Evolutionary conservation across 306 rosid species (phyloP), one percentile per base, ranked within the genome.

Genomic region (Ammopiptanthus mongolicus): DNA sequence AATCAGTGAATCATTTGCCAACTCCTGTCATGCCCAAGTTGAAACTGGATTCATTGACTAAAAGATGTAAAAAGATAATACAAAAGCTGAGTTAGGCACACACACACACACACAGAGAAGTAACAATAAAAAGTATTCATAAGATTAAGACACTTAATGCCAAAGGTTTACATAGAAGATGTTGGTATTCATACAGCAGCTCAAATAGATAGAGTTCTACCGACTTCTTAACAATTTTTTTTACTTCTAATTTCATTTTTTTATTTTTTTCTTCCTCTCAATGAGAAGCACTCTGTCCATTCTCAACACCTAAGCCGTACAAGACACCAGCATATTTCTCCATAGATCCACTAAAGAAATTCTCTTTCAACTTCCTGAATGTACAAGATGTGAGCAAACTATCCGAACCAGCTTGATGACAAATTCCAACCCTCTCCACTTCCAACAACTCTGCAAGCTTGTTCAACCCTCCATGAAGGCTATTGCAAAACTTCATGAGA

Each of bases 361-460:
- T 82, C 57, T 82, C 87, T 62, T 83, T 86, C 83, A 86, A 74
- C 52, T 83, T 86, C 81, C 72, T 76, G 82, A 86, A 86, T 9
- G 87, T 80, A 73, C 83, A 76, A 2, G 87, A 79, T 0, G 89
- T 86, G 58, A 86, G 84, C 85, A 86, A 69, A 55, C 89, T 86
- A 69, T 86, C 89, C 0, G 88, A 85, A 65, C 88, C 88, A 3
- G 88, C 88, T 42, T 81, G 88, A 53, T 85, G 88, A 29, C 86
- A 73, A 73, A 86, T 69, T 44, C 89, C 89, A 69, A 86, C 79
- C 64, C 89, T 76, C 55, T 80, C 81, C 2, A 86, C 89, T 17
- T 86, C 89, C 81, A 86, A 69, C 79, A 86, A 65, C 86, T 85
- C 88, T 0, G 88, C 88, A 8, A 85, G 88, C 86, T 85, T 85